A percentile compares a stretch with the other conserved stretches of the same genome.
These are phyloP conservation scores for Botryotinia globosa DNA, from an alignment of 2,329 filamentous ascomycete species.

Conservation along the genomic window DNA sequence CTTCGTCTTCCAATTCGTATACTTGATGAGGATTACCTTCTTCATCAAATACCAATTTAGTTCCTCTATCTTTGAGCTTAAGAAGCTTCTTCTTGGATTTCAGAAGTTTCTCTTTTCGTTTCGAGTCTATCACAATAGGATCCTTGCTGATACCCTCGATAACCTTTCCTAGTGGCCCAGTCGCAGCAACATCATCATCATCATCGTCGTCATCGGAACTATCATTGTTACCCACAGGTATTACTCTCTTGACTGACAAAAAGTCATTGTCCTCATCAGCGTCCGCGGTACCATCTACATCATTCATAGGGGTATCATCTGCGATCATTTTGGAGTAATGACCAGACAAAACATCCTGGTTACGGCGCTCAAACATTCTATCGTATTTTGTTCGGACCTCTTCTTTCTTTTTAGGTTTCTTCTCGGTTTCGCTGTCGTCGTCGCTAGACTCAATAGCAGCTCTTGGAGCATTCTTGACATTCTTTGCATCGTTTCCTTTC, in stretches of 20 bases:
- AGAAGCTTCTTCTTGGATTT: slow-evolving; percentile 91
- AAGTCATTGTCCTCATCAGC: slow-evolving; percentile 77
- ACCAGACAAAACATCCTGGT: slow-evolving; percentile 91
- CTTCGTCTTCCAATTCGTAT: slow-evolving; percentile 86
- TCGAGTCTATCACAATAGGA: slow-evolving; percentile 83
- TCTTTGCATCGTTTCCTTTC: slow-evolving; percentile 84
- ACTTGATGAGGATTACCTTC: slow-evolving; percentile 80
- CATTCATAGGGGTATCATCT: slow-evolving; percentile 50
- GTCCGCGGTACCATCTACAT: slow-evolving; percentile 47
- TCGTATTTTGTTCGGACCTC: slow-evolving; percentile 92
- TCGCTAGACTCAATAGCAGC: slow-evolving; percentile 59
- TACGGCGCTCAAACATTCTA: slow-evolving; percentile 95
- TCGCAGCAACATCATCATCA: slow-evolving; percentile 40
- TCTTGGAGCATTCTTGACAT: slow-evolving; percentile 80
- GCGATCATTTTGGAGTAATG: slow-evolving; percentile 87
- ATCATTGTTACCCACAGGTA: slow-evolving; percentile 61
- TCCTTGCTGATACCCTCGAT: slow-evolving; percentile 66
- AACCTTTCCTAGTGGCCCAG: slow-evolving; percentile 51
- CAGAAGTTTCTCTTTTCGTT: slow-evolving; percentile 92
- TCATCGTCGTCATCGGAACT: slow-evolving; percentile 46
- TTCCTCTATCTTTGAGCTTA: slow-evolving; percentile 83
- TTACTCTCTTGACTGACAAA: slow-evolving; percentile 83
- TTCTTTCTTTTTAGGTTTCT: slow-evolving; percentile 61
- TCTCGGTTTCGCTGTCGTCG: slow-evolving; percentile 55
- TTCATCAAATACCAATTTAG: slow-evolving; percentile 87